Conservation (phyloP, 257 asterid species). For the Misopates orontium region DNA sequence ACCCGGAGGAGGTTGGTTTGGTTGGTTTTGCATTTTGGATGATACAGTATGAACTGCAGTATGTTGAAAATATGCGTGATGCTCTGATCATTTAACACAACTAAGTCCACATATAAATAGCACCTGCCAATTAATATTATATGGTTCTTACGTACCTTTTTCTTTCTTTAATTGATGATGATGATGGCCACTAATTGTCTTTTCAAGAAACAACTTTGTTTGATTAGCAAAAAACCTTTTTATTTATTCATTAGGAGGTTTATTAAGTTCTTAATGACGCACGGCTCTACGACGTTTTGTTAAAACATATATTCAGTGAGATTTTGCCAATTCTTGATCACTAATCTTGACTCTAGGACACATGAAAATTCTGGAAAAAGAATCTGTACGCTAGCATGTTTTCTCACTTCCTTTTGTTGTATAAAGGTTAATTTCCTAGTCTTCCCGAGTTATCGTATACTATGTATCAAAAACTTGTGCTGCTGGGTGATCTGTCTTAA, state of each 20-base stretch:
- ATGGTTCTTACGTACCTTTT: background rate
- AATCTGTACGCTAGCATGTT: background rate
- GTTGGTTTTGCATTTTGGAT: conserved; percentile 48
- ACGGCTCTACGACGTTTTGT: too few relatives aligned
- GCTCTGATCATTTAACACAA: conserved; percentile 1
- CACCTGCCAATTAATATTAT: too few relatives aligned
- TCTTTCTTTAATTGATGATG: background rate
- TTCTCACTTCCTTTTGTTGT: background rate
- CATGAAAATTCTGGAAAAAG: too few relatives aligned
- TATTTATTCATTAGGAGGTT: background rate
- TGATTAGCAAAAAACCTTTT: background rate
- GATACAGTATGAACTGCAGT: too few relatives aligned
- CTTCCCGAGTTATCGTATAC: too few relatives aligned
- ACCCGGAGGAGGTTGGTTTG: conserved; percentile 56
- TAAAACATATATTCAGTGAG: background rate
- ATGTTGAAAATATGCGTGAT: conserved; percentile 2
- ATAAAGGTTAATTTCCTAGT: too few relatives aligned
- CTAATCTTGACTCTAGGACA: too few relatives aligned
- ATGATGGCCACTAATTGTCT: too few relatives aligned
- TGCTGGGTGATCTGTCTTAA: too few relatives aligned
- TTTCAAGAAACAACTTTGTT: too few relatives aligned
- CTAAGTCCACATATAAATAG: conserved; percentile 11
- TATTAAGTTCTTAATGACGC: too few relatives aligned
- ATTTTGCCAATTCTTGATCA: background rate
- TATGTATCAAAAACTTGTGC: too few relatives aligned